Evolutionary conservation across 208 protist species (phyloP).

Genomic region (Trypanosoma brucei): DNA sequence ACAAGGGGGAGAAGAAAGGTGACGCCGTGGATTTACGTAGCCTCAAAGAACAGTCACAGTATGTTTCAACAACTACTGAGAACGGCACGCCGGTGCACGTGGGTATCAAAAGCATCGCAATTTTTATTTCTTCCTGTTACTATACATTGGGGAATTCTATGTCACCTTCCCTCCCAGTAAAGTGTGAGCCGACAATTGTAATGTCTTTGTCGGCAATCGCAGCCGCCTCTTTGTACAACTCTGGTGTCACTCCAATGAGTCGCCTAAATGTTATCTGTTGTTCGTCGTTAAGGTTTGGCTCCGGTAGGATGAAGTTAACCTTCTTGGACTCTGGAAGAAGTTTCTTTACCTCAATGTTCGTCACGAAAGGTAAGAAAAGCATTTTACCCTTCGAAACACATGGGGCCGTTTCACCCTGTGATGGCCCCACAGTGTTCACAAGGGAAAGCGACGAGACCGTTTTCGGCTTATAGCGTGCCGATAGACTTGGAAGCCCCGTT

Average conservation of each 20-base stretch:
- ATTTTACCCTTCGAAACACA: background rate
- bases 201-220: conserved; percentile 23
- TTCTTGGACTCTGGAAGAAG: conserved; percentile 25
- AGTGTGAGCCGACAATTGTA: conserved; percentile 50
- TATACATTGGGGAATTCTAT: background rate
- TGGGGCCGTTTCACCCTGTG: conserved; percentile 2
- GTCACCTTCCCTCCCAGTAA: conserved; percentile 11
- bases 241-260: conserved; percentile 57
- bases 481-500: conserved; percentile 21
- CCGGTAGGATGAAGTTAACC: conserved; percentile 45
- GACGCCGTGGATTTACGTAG: too few relatives aligned
- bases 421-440: background rate
- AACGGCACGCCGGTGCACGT: too few relatives aligned
- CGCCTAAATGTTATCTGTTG: conserved; percentile 42
- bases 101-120: too few relatives aligned
- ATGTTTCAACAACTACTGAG: too few relatives aligned
- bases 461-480: background rate
- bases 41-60: too few relatives aligned
- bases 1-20: too few relatives aligned
- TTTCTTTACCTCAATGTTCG: conserved; percentile 60
- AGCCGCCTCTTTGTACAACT: conserved; percentile 41
- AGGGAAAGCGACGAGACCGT: background rate
- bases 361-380: conserved; percentile 66
- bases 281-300: conserved; percentile 54
- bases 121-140: background rate